A percentile compares a stretch with the other conserved stretches of the same genome.
Conservation (phyloP, 208 protist species). For the Entamoeba nuttalli region DNA sequence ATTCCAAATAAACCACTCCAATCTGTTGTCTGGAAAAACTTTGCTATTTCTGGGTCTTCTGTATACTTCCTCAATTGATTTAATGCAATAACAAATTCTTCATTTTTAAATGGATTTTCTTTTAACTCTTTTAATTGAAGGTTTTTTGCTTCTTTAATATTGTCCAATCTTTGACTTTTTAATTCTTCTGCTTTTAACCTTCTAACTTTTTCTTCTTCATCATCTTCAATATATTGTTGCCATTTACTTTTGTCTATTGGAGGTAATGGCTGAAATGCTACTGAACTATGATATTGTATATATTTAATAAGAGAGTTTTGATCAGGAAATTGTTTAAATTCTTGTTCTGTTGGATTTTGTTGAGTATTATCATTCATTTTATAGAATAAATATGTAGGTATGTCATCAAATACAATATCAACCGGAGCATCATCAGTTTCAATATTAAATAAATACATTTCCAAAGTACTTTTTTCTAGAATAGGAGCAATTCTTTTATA, state of each 20-base stretch:
- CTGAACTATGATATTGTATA: no score
- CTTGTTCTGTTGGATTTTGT: background rate
- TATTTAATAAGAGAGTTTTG: background rate
- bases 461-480: background rate
- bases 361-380: background rate
- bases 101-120: background rate
- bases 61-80: background rate
- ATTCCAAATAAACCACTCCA: background rate
- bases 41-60: background rate
- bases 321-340: background rate
- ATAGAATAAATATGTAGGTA: background rate
- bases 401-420: background rate
- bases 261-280: no score
- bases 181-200: background rate
- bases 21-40: background rate
- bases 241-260: background rate
- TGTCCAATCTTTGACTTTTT: background rate
- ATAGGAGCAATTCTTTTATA: background rate
- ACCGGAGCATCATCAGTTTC: background rate
- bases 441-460: background rate
- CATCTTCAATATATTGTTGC: background rate
- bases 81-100: background rate
- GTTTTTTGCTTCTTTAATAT: background rate
- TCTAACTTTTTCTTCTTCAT: background rate
- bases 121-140: background rate